Evolutionary conservation across 2,329 filamentous ascomycete genomes (phyloP), one percentile per base, ranked within the genome.

Genomic region (Thelonectria rubi): DNA sequence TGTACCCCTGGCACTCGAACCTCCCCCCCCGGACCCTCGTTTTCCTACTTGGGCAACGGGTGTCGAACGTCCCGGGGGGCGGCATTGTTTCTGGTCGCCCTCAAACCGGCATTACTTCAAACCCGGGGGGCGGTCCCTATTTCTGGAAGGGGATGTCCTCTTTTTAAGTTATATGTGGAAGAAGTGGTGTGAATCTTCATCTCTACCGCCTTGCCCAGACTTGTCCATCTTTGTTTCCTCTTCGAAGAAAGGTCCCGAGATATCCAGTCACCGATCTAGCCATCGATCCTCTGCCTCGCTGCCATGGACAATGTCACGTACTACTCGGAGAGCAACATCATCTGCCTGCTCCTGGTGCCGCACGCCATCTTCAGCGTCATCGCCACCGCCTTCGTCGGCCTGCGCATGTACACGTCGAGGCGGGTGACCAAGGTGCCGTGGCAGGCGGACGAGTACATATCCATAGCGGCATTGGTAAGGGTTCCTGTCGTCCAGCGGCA

Each of bases 371-470:
- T 62, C 12, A 60, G 60, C 26, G 11, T 34, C 3, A 21, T 60
- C 5, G 60, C 60, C 20, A 62, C 60, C 3, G 10, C 50, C 3
- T 48, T 62, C 30, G 55, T 59, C 11, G 55, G 32, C 18, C 24
- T 62, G 26, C 55, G 60, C 9, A 9, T 62, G 1, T 60, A 59
- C 11, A 48, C 51, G 5, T 7, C 46, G 1, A 39, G 56, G 6
- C 12, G 30, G 12, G 18, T 62, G 3, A 59, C 60, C 10, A 62
- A 55, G 26, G 46, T 21, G 4, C 3, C 12, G 8, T 52, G 55
- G 50, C 17, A n/a, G 1, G 2, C 30, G 1, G 55, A 60, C 12
- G 55, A 55, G 14, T 37, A 20, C 5, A 17, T 55, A 3, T 43
- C 30, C 8, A 17, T 62, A 12, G 11, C 21, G 6, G 59, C 59